Evolutionary conservation across 257 asterid genomes (phyloP).

Genomic region (Solanum virginianum): DNA sequence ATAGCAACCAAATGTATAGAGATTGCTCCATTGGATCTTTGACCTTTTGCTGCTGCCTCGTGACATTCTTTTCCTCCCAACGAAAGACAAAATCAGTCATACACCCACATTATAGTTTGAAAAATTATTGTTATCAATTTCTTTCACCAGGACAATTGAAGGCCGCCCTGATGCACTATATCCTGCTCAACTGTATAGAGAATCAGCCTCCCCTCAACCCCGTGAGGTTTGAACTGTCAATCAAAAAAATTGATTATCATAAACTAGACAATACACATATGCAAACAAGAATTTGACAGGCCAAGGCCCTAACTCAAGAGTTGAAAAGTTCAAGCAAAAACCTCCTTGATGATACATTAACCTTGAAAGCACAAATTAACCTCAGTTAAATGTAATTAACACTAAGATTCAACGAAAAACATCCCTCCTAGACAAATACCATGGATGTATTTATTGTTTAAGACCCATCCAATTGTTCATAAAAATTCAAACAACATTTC

Average conservation of each 20-base stretch:
- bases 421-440: not conserved
- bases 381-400: not conserved
- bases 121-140: not conserved
- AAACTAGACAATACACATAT: not conserved
- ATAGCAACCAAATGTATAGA: constrained; percentile 73
- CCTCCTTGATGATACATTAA: not conserved
- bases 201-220: not conserved
- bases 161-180: constrained; percentile 8
- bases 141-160: constrained; percentile 32
- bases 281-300: not conserved
- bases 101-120: not conserved
- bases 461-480: not conserved
- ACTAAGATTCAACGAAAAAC: not conserved
- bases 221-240: not conserved
- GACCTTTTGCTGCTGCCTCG: constrained; percentile 65
- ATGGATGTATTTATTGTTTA: not conserved
- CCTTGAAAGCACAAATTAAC: not conserved
- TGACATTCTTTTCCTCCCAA: constrained; percentile 38
- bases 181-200: constrained; percentile 1
- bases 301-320: not conserved
- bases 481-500: not conserved
- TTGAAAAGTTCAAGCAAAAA: not conserved
- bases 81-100: not conserved
- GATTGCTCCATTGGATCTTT: constrained; percentile 61
- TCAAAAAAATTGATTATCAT: constrained; percentile 17